Percentiles rank a stretch among this genome's conserved stretches.
Evolutionary conservation across 192 early-diverging fungal genomes (phyloP).

Genomic region (Lobosporangium transversale): DNA sequence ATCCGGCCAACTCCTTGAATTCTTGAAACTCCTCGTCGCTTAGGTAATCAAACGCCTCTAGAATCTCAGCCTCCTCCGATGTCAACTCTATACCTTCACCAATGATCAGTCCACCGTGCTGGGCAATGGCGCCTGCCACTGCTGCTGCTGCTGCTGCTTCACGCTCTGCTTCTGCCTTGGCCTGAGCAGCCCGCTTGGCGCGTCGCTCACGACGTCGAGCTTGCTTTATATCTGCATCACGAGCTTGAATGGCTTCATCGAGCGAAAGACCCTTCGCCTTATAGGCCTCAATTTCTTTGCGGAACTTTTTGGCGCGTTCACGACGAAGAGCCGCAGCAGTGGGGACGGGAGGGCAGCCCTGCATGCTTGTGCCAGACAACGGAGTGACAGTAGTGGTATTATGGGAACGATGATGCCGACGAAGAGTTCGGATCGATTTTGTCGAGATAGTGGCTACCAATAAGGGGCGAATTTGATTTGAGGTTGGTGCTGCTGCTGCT

Average conservation of each 20-base stretch:
- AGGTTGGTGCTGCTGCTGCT: background rate
- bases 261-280: constrained; percentile 20
- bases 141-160: constrained; percentile 21
- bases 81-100: constrained; percentile 3
- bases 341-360: background rate
- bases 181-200: constrained; percentile 19
- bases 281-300: constrained; percentile 37
- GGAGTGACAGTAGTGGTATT: background rate
- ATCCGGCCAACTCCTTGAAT: constrained; percentile 36
- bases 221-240: constrained; percentile 8
- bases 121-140: constrained; percentile 19
- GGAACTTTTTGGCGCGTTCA: constrained; percentile 19
- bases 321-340: constrained; percentile 21
- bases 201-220: constrained; percentile 17
- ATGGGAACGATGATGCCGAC: constrained; percentile 1
- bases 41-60: constrained; percentile 48
- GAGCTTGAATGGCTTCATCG: constrained; percentile 21
- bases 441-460: background rate
- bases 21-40: constrained; percentile 42
- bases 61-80: constrained; percentile 32
- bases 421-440: background rate
- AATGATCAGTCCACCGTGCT: constrained; percentile 1
- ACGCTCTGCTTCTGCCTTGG: constrained; percentile 27
- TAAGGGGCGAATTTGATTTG: background rate
- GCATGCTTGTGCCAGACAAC: background rate